Evolutionary conservation across 495 filamentous ascomycete genomes (phyloP), one percentile per base, ranked within the genome.

Genomic region (Cairneyella variabilis): DNA sequence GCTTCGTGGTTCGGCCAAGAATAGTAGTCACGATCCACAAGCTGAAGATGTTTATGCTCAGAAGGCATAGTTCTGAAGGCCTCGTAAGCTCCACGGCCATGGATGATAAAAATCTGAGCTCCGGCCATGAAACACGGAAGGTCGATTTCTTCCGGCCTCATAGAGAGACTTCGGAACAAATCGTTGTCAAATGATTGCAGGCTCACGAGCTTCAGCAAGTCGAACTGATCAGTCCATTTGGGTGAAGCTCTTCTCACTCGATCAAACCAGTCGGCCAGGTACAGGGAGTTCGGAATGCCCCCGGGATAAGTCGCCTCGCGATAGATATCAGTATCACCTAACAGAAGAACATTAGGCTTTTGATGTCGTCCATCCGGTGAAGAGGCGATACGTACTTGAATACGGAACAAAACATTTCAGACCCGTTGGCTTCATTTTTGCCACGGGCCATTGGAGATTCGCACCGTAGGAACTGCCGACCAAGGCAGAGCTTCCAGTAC

Each of bases 401-500:
- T 22, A 45, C 17, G 42, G 42, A 21, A 45, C 42, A 45, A 45
- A 45, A 27, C 42, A 45, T 27, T 45, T 45, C 42, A 45, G 23
- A 23, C 42, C 42, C 23, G 20, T 45, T 7, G 42, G 42, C 16
- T 26, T 45, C 42, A 45, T 22, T 22, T 20, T 21, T 17, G 42
- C 42, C 42, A 45, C 42, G 23, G 5, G 5, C 42, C 42, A 45
- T 36, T 48, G 45, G 25, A 21, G 3, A 48, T 48, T 48, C 45
- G 45, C 45, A 12, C 45, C 45, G 43, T 54, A 54, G 17, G 46
- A 49, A 22, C 49, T 54, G 3, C 52, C 52, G 5, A 54, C 18
- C 14, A 54, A 20, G 30, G 46, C 52, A 3, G 32, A n/a, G 23
- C 43, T 54, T 17, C 52, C 52, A 48, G 2, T 30, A n/a, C 46